phyloP scores from a whole-genome alignment of 768 basidiomycete genomes.

The Leccinellum rugosiceps region DNA sequence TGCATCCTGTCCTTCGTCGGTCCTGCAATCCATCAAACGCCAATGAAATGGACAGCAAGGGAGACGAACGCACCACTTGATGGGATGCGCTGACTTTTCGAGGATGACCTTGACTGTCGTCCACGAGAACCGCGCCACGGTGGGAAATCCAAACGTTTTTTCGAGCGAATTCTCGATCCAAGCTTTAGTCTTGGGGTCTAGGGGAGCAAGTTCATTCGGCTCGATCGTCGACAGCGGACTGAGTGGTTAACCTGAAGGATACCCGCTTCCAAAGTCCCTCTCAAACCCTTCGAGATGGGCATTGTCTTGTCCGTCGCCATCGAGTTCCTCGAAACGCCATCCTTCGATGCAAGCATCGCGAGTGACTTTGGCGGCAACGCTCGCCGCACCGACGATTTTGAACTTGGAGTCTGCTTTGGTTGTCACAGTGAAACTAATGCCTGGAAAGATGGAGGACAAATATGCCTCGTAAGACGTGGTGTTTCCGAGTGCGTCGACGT shows the following conservation, averaged over 20 bases:
- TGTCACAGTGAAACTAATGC: constrained; percentile 82
- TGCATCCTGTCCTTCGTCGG: constrained; percentile 77
- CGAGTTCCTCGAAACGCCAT: constrained; percentile 76
- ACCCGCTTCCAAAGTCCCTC: constrained; percentile 70
- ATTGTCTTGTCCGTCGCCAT: constrained; percentile 12
- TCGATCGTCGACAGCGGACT: background rate
- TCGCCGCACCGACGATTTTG: constrained; percentile 96
- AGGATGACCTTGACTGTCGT: constrained; percentile 83
- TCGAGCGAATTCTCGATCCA: constrained; percentile 79
- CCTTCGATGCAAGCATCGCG: constrained; percentile 85
- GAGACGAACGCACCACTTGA: constrained; percentile 66
- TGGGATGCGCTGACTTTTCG: constrained; percentile 73
- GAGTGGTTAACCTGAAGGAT: constrained; percentile 68
- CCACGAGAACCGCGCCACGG: constrained; percentile 92
- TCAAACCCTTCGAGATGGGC: constrained; percentile 27
- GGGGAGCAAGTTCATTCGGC: background rate
- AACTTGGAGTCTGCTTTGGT: constrained; percentile 94
- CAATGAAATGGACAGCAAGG: background rate
- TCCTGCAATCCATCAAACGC: constrained; percentile 46
- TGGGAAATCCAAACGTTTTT: constrained; percentile 90
- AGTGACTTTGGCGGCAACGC: constrained; percentile 97
- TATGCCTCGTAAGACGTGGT: constrained; percentile 83
- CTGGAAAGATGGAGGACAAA: constrained; percentile 77
- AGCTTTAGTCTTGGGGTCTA: constrained; percentile 89
- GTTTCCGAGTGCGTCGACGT: constrained; percentile 92